Evolutionary conservation across 1,284 basidiomycete genomes (phyloP).

Genomic region (Cystobasidium slooffiae): DNA sequence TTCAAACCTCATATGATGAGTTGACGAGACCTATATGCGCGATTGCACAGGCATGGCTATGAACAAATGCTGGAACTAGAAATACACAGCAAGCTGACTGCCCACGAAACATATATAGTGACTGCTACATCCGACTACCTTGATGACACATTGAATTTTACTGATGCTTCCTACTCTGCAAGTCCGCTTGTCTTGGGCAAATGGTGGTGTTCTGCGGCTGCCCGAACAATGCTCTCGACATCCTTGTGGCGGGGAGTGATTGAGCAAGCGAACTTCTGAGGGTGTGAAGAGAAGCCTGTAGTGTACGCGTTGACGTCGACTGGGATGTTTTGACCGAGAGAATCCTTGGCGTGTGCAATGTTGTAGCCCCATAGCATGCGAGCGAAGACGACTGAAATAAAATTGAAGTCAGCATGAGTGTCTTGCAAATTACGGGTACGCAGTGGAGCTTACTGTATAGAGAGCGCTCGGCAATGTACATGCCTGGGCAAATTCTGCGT

Average conservation of each 20-base stretch:
- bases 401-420: not conserved
- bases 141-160: no score
- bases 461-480: slow-evolving; percentile 43
- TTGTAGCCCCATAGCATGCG: slow-evolving; percentile 48
- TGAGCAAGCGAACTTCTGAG: slow-evolving; percentile 37
- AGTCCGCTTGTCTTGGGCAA: slow-evolving; percentile 38
- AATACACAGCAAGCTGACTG: no score
- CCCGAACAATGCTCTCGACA: slow-evolving; percentile 23
- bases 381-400: slow-evolving; percentile 38
- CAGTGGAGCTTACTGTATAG: slow-evolving; percentile 26
- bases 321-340: slow-evolving; percentile 47
- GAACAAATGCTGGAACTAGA: no score
- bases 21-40: no score
- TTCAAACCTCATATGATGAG: no score
- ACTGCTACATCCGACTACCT: no score
- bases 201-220: slow-evolving; percentile 32
- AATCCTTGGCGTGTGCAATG: slow-evolving; percentile 50
- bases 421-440: not conserved
- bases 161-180: not conserved
- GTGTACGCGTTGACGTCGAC: slow-evolving; percentile 48
- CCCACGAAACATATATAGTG: no score
- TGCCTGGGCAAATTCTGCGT: slow-evolving; percentile 39
- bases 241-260: slow-evolving; percentile 37
- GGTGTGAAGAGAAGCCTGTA: slow-evolving; percentile 44
- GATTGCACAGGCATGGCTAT: no score